Evolutionary conservation across 106 monocot genomes (phyloP).

Genomic region (Platanthera guangdongensis): DNA sequence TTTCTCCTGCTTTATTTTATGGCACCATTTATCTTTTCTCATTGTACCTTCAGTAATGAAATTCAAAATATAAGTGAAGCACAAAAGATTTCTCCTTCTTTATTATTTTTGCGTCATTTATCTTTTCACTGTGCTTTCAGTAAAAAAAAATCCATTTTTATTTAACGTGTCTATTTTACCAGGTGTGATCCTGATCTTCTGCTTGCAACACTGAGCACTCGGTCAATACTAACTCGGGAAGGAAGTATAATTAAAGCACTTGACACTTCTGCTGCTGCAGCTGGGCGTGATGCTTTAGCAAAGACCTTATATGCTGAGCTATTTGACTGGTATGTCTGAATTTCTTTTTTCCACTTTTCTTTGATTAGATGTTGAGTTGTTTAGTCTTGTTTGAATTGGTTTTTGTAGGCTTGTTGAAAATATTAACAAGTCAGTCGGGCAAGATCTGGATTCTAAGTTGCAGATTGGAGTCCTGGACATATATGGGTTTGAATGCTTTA

Average conservation of each 20-base stretch:
- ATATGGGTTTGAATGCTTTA: constrained; percentile 90
- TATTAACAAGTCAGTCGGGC: constrained; percentile 88
- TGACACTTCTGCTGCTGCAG: constrained; percentile 54
- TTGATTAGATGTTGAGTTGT: background rate
- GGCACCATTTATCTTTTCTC: background rate
- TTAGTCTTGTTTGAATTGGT: background rate
- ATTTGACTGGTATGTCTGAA: constrained; percentile 73
- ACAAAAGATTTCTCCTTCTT: background rate
- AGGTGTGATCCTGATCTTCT: constrained; percentile 60
- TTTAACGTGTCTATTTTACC: constrained; percentile 5
- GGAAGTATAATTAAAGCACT: constrained; percentile 67
- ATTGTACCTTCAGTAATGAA: background rate
- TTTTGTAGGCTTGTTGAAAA: constrained; percentile 84
- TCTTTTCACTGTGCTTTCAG: background rate
- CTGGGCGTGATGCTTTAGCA: constrained; percentile 75
- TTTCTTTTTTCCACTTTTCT: constrained; percentile 3
- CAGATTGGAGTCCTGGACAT: constrained; percentile 92
- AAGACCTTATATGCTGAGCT: constrained; percentile 85
- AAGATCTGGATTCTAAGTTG: constrained; percentile 56
- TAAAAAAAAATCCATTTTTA: background rate
- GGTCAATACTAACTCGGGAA: constrained; percentile 75
- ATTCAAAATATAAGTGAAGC: background rate
- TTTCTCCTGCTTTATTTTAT: background rate
- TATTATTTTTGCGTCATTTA: background rate
- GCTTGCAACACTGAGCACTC: constrained; percentile 47